Percentiles rank a stretch among this genome's conserved stretches.
Evolutionary conservation across 129 eudicot species (phyloP).

Genomic region (Tagetes erecta): DNA sequence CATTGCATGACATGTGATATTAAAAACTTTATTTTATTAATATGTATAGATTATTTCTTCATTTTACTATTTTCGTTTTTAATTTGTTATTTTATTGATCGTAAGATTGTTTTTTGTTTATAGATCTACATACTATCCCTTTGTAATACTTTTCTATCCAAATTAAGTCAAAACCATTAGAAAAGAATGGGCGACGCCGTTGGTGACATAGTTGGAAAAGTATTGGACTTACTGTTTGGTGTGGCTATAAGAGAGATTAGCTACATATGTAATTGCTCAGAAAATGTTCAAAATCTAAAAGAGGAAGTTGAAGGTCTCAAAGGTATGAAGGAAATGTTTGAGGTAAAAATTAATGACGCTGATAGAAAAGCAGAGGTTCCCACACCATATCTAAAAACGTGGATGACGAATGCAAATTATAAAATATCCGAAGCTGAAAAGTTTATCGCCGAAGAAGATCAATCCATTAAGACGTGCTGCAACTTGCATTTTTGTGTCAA

Average conservation of each 20-base stretch:
- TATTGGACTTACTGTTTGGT: not conserved
- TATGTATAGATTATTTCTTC: too few relatives aligned
- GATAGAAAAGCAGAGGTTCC: too few relatives aligned
- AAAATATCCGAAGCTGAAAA: not conserved
- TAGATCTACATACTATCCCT: not conserved
- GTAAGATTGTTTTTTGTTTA: not conserved
- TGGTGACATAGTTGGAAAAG: not conserved
- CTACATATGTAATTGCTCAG: not conserved
- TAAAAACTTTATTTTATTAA: too few relatives aligned
- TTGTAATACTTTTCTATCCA: not conserved
- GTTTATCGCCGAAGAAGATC: not conserved
- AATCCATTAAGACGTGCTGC: conserved; percentile 13
- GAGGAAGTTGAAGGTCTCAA: too few relatives aligned
- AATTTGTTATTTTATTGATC: too few relatives aligned
- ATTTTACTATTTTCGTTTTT: too few relatives aligned
- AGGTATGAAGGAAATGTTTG: too few relatives aligned
- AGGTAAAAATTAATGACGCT: too few relatives aligned
- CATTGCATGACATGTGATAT: too few relatives aligned
- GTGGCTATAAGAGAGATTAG: not conserved
- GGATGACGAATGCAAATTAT: not conserved
- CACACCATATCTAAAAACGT: not conserved
- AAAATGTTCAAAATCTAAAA: not conserved
- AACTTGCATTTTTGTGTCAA: not conserved
- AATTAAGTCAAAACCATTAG: too few relatives aligned
- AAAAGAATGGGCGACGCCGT: not conserved